These are phyloP conservation scores for Selaginella tamariscina DNA, from an alignment of 75 land plant genomes.

Conservation along the genomic window DNA sequence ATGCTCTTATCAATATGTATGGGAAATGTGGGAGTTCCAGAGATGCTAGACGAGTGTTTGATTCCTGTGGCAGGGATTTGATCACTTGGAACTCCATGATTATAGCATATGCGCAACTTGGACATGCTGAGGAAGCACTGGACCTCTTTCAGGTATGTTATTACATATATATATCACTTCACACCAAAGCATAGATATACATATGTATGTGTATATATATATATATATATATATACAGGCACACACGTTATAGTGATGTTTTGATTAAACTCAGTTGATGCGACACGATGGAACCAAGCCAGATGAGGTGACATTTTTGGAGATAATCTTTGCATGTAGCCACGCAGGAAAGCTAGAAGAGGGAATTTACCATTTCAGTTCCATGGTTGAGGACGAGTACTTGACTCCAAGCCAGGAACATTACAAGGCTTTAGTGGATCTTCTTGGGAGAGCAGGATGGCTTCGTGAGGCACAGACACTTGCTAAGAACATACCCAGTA, in stretches of 20 bases:
- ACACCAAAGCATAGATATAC: too few species aligned
- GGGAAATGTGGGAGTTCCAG: not conserved
- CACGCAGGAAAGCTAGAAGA: slow-evolving; percentile 42
- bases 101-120: slow-evolving; percentile 34
- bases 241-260: too few species aligned
- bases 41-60: slow-evolving; percentile 21
- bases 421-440: slow-evolving; percentile 47
- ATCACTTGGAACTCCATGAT: slow-evolving; percentile 60
- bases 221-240: too few species aligned
- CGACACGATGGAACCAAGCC: slow-evolving; percentile 29
- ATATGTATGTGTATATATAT: too few species aligned
- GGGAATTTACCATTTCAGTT: slow-evolving; percentile 26
- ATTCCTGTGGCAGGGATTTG: slow-evolving; percentile 23
- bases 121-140: slow-evolving; percentile 30
- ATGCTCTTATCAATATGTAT: slow-evolving; percentile 32
- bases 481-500: slow-evolving; percentile 24
- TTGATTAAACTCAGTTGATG: too few species aligned
- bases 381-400: slow-evolving; percentile 30
- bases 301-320: slow-evolving; percentile 39
- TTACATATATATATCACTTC: too few species aligned
- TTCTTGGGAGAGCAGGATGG: slow-evolving; percentile 35
- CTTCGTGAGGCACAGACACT: slow-evolving; percentile 32
- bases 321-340: slow-evolving; percentile 43
- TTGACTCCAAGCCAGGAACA: slow-evolving; percentile 37
- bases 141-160: slow-evolving; percentile 30